These are phyloP conservation scores for Paxillus involutus DNA, from an alignment of 768 basidiomycete genomes.

Conservation along the genomic window DNA sequence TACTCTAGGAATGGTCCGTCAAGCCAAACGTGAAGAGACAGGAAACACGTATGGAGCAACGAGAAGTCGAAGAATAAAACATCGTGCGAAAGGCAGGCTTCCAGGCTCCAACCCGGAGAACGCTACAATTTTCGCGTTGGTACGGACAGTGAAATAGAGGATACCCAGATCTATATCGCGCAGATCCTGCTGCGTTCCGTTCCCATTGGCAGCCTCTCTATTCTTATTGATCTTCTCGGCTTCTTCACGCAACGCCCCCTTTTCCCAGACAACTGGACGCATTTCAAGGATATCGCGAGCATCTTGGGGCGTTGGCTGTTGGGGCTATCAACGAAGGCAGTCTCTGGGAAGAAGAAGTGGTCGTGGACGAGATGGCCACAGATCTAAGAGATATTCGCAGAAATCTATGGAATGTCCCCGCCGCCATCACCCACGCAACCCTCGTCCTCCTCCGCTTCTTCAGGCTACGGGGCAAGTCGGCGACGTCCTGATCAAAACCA, in stretches of 20 bases:
- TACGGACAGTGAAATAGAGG: too few relatives aligned
- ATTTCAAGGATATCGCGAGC: neutral
- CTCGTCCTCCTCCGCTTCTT: neutral
- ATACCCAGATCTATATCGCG: too few relatives aligned
- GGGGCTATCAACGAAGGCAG: too few relatives aligned
- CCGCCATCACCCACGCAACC: neutral
- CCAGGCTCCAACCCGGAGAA: conserved; percentile 7
- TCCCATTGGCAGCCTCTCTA: too few relatives aligned
- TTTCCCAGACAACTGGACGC: conserved; percentile 5
- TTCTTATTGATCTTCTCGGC: too few relatives aligned
- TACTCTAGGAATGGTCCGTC: conserved; percentile 33
- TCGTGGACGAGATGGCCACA: too few relatives aligned
- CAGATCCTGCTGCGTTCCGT: too few relatives aligned
- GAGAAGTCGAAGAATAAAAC: neutral
- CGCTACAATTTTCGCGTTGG: too few relatives aligned
- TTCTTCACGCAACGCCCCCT: conserved; percentile 18
- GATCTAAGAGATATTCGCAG: too few relatives aligned
- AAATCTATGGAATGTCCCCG: conserved; percentile 21
- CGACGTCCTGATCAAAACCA: conserved; percentile 6
- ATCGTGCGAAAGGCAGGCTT: conserved; percentile 16
- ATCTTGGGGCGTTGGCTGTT: conserved; percentile 28
- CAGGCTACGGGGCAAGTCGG: neutral
- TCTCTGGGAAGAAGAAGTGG: too few relatives aligned
- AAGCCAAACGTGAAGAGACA: conserved; percentile 22
- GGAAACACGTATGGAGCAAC: too few relatives aligned